Evolutionary conservation across 257 asterid genomes (phyloP).

Genomic region (Echites panduratus): DNA sequence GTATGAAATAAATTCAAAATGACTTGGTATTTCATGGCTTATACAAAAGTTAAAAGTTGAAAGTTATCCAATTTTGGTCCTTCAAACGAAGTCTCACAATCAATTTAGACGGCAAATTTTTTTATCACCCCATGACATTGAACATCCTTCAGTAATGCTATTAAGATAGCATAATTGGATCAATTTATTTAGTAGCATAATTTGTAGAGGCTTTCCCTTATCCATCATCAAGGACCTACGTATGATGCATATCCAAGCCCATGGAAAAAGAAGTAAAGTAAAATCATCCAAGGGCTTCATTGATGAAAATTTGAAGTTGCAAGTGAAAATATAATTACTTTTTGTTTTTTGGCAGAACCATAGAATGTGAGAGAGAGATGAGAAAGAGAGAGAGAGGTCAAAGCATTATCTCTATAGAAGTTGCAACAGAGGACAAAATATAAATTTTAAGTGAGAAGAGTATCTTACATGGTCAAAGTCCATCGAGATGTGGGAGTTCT

Average conservation of each 20-base stretch:
- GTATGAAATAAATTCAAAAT: not conserved
- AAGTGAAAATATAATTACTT: not conserved
- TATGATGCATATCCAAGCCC: not conserved
- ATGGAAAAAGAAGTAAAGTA: not conserved
- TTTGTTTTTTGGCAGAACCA: not conserved
- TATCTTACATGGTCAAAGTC: conserved; percentile 44
- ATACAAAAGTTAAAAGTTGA: not conserved
- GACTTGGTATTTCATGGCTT: not conserved
- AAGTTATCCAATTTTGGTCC: not conserved
- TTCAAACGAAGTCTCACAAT: not conserved
- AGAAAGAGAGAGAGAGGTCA: not conserved
- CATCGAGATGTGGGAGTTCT: conserved; percentile 46
- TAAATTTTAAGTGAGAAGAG: not conserved
- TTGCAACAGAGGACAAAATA: not conserved
- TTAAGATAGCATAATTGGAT: conserved; percentile 1
- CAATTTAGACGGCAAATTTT: not conserved
- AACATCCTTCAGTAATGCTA: not conserved
- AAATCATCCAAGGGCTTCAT: not conserved
- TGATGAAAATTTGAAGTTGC: not conserved
- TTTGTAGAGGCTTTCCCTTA: not conserved
- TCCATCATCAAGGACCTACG: not conserved
- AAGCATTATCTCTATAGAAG: not conserved
- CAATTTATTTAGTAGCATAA: not conserved
- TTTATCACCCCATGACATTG: not conserved
- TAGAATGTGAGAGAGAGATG: not conserved